Percentiles rank a stretch among this genome's conserved stretches.
phyloP scores from a whole-genome alignment of 768 basidiomycete species.

The Jaapia argillacea region DNA sequence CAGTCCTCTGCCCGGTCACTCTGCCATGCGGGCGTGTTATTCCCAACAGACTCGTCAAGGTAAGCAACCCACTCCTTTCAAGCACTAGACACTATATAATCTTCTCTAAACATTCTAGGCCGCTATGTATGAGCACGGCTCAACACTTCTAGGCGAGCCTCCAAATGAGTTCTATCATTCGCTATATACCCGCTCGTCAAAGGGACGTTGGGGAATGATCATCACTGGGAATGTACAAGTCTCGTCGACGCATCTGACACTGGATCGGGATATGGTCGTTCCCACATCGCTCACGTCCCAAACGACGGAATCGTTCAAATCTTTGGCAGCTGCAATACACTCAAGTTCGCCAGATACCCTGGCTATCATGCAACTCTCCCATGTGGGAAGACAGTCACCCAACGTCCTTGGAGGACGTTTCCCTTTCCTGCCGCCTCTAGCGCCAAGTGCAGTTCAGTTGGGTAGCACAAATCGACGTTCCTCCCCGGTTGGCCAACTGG shows the following conservation, averaged over 20 bases:
- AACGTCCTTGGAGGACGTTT: constrained; percentile 62
- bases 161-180: constrained; percentile 55
- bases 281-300: constrained; percentile 34
- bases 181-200: constrained; percentile 70
- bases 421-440: constrained; percentile 50
- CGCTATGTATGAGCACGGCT: constrained; percentile 85
- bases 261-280: constrained; percentile 65
- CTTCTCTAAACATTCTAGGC: too few relatives aligned
- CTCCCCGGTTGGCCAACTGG: constrained; percentile 7
- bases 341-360: constrained; percentile 25
- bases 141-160: constrained; percentile 51
- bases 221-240: constrained; percentile 83
- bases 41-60: too few relatives aligned
- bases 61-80: too few relatives aligned
- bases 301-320: constrained; percentile 37
- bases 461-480: too few relatives aligned
- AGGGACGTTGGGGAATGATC: constrained; percentile 78
- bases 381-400: constrained; percentile 75
- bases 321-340: constrained; percentile 42
- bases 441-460: constrained; percentile 56
- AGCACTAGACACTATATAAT: too few relatives aligned
- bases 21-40: too few relatives aligned
- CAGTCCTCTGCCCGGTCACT: too few relatives aligned
- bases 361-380: constrained; percentile 77
- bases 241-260: constrained; percentile 44